Evolutionary conservation across 371 early-diverging fungal genomes (phyloP).

Genomic region (Rhizopus delemar): DNA sequence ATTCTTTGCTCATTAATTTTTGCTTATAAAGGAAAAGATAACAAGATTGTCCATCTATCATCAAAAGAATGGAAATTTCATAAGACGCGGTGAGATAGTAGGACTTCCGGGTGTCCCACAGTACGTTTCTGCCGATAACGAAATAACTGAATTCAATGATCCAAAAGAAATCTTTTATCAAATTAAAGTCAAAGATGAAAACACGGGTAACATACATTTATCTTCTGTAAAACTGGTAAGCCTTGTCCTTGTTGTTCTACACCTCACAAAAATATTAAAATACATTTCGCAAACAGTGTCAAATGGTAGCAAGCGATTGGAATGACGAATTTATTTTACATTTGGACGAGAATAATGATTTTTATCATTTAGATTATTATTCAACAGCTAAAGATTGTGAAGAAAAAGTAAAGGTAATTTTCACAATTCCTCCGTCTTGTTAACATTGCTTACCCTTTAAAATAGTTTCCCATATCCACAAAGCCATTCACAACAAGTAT

Average conservation of each 20-base stretch:
- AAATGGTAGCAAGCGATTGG: constrained; percentile 33
- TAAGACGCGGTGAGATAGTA: constrained; percentile 35
- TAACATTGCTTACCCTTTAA: neutral
- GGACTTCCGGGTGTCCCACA: constrained; percentile 22
- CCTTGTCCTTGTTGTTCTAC: too few relatives aligned
- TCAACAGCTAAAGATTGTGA: constrained; percentile 23
- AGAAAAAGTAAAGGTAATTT: constrained; percentile 16
- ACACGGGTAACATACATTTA: constrained; percentile 20
- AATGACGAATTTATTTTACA: constrained; percentile 31
- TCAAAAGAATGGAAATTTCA: constrained; percentile 26
- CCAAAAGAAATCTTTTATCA: constrained; percentile 22
- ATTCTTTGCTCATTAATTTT: neutral
- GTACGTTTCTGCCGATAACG: constrained; percentile 24
- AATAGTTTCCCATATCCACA: constrained; percentile 17
- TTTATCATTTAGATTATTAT: constrained; percentile 32
- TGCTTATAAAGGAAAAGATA: neutral
- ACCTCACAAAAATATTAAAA: neutral
- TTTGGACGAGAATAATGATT: constrained; percentile 26
- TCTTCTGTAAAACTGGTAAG: constrained; percentile 29
- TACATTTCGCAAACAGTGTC: constrained; percentile 19
- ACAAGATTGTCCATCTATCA: constrained; percentile 22
- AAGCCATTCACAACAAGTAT: constrained; percentile 22
- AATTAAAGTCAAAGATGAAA: constrained; percentile 33
- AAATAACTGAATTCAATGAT: constrained; percentile 21
- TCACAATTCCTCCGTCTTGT: neutral